A percentile compares a stretch with the other conserved stretches of the same genome.
Evolutionary conservation across 2,329 filamentous ascomycete genomes (phyloP).

Genomic region (Ophiostoma sp.): DNA sequence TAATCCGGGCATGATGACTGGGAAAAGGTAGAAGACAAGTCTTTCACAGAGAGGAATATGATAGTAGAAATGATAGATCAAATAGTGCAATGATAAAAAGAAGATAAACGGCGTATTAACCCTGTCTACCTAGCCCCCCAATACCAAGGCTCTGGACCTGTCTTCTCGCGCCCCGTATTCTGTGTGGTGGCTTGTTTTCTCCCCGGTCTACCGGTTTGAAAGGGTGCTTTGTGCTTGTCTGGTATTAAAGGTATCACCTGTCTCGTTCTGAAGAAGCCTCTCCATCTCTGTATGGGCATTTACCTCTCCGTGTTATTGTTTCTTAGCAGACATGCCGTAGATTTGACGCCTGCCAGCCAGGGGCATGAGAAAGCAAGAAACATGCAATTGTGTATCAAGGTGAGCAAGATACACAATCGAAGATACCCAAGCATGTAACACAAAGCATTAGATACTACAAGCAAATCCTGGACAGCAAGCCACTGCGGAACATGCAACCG

Average conservation of each 20-base stretch:
- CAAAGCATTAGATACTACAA: not conserved
- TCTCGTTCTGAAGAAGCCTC: too few relatives aligned
- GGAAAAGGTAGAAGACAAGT: too few relatives aligned
- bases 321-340: too few relatives aligned
- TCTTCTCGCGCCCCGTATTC: not conserved
- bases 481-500: not conserved
- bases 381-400: too few relatives aligned
- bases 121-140: not conserved
- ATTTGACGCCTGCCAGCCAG: too few relatives aligned
- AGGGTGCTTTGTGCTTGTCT: not conserved
- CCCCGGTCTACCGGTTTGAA: not conserved
- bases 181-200: not conserved
- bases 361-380: too few relatives aligned
- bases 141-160: not conserved
- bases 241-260: not conserved
- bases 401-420: not conserved
- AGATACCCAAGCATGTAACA: not conserved
- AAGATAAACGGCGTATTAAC: not conserved
- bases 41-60: too few relatives aligned
- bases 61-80: too few relatives aligned
- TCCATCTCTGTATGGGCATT: too few relatives aligned
- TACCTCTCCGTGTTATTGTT: too few relatives aligned
- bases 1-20: too few relatives aligned
- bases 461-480: not conserved
- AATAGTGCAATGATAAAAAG: not conserved